Conservation (phyloP, 1,139 yeast species). For the Suhomyces atakaporum region DNA sequence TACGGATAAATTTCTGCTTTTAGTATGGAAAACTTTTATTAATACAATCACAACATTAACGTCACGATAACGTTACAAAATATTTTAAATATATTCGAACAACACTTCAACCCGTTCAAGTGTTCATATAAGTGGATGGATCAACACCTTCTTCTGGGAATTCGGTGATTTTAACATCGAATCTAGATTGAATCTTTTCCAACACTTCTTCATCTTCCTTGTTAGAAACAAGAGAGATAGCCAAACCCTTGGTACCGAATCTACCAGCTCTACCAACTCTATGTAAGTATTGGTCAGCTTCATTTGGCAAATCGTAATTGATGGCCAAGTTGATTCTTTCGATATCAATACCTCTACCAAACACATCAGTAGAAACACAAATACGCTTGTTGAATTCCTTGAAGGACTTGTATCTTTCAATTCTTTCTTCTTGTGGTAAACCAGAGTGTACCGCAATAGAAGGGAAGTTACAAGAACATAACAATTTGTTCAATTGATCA, state of each 20-base stretch:
- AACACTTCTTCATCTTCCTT: constrained; percentile 89
- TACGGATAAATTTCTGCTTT: constrained; percentile 1
- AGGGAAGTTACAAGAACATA: constrained; percentile 94
- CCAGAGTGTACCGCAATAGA: constrained; percentile 97
- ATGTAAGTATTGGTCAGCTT: constrained; percentile 97
- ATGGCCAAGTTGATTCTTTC: constrained; percentile 98
- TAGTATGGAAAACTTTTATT: constrained; percentile 7
- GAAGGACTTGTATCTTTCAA: constrained; percentile 92
- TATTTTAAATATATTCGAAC: constrained; percentile 1
- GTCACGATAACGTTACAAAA: constrained; percentile 4
- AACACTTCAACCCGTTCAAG: constrained; percentile 41
- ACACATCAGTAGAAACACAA: constrained; percentile 97
- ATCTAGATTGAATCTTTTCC: constrained; percentile 93
- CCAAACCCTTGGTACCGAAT: constrained; percentile 98
- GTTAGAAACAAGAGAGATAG: constrained; percentile 83
- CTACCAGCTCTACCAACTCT: constrained; percentile 99
- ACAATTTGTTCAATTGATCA: constrained; percentile 82
- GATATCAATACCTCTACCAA: constrained; percentile 99
- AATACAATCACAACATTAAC: constrained; percentile 8
- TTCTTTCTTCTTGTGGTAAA: constrained; percentile 97
- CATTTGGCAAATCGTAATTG: constrained; percentile 88
- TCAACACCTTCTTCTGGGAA: constrained; percentile 99
- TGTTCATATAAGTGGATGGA: constrained; percentile 97
- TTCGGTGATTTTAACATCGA: constrained; percentile 91
- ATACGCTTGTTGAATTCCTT: constrained; percentile 98